Base-by-base conservation (phyloP, 371 early-diverging fungal species). In the Coemansia sp. region DNA sequence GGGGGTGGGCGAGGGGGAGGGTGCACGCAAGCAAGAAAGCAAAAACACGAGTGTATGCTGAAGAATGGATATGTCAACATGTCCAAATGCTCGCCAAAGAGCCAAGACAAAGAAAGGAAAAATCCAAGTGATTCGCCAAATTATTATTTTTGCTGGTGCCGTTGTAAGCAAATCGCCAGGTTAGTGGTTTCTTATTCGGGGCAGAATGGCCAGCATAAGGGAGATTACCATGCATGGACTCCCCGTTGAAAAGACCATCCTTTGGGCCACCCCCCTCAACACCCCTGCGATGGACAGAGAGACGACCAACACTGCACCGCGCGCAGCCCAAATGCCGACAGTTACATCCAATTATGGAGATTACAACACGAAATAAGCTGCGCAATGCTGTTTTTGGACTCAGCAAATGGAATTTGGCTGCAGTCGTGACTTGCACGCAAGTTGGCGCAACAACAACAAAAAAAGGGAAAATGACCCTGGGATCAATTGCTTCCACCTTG, bases 101-200 rank as follows among this genome's bases (percentile, higher is more conserved):
- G 33, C 33, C 33, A 33, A 28, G 56, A 28, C 18, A 56, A 33
- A 55, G 30, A 30, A 30, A n/a, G 18, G 30, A 30, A 56, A 54
- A 54, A 54, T 54, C 28, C 42, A 8, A 39, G 42, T 47, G 64
- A 42, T 54, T 42, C 42, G 18, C 64, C 26, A 16, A 18, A 42
- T 54, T 26, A 26, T 28, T 40, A 48, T 30, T 64, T 55, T 44
- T 56, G 56, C 64, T 64, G 64, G 56, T 26, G 64, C 64, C 16
- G 51, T 48, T 42, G 53, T 12, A 12, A 56, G 64, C 47, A 55
- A 64, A 64, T 56, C 64, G 30, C 64, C 55, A 26, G 55, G 64
- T 64, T 64, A 64, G 64, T 47, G 56, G 56, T 64, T 64, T 44
- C 64, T 56, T 64, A 54, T 64, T 64, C 30, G 55, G 47, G 64